These are phyloP conservation scores for Zoysia pacifica DNA, from an alignment of 176 grass and related monocot genomes.

Conservation along the genomic window DNA sequence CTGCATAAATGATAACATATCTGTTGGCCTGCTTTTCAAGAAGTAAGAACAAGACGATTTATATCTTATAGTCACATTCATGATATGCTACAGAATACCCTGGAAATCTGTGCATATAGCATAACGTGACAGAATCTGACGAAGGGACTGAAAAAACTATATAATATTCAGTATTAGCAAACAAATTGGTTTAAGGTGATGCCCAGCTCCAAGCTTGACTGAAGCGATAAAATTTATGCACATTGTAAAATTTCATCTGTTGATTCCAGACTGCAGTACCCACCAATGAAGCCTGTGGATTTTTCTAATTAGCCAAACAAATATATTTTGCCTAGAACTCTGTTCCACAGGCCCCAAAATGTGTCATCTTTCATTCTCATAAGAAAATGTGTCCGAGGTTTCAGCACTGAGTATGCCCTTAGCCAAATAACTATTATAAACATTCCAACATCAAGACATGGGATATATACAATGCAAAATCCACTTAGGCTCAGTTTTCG, in stretches of 20 bases:
- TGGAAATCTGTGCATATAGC: slow-evolving; percentile 5
- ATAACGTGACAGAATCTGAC: background rate
- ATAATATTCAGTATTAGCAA: background rate
- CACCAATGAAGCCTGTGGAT: background rate
- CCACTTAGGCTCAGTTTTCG: background rate
- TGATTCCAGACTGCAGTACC: background rate
- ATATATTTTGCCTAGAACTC: background rate
- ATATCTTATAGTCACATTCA: slow-evolving; percentile 9
- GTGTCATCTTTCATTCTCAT: too few relatives aligned
- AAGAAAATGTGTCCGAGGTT: background rate
- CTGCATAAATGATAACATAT: slow-evolving; percentile 48
- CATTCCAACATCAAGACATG: slow-evolving; percentile 2
- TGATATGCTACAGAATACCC: slow-evolving; percentile 11
- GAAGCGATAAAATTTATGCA: background rate
- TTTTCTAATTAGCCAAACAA: background rate
- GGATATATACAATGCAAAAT: slow-evolving; percentile 1
- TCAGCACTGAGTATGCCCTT: background rate
- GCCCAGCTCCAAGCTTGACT: slow-evolving; percentile 16
- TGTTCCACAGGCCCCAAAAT: background rate
- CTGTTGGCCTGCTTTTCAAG: slow-evolving; percentile 19
- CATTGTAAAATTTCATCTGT: background rate
- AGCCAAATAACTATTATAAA: slow-evolving; percentile 1
- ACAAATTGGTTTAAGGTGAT: background rate
- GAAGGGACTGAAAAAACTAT: background rate
- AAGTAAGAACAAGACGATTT: background rate